Percentiles rank a stretch among this genome's conserved stretches.
These are phyloP conservation scores for Diplodia scrobiculata DNA, from an alignment of 2,329 filamentous ascomycete species.

Conservation along the genomic window DNA sequence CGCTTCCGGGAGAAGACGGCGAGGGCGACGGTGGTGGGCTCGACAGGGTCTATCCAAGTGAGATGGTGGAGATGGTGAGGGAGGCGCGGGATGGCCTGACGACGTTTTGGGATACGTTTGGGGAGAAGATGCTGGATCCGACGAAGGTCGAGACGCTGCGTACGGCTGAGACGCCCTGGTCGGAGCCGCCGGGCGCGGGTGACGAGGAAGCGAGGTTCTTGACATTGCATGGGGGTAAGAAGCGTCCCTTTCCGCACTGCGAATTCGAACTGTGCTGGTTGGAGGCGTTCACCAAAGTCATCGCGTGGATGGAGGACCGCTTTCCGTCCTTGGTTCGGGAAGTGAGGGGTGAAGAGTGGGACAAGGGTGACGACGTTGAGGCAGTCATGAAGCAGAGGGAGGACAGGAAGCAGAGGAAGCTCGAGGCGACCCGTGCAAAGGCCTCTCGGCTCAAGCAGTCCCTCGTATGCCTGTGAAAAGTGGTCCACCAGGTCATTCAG, in stretches of 20 bases:
- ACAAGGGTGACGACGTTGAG: background rate
- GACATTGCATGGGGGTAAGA: background rate
- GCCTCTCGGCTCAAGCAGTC: too few relatives aligned
- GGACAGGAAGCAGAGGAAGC: background rate
- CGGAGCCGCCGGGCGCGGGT: background rate
- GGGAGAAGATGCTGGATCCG: background rate
- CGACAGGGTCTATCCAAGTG: background rate
- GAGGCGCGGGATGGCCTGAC: background rate
- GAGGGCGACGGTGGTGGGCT: background rate
- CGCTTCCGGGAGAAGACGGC: background rate
- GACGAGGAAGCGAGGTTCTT: background rate
- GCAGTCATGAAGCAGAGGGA: background rate
- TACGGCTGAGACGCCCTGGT: background rate
- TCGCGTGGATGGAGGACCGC: constrained; percentile 3
- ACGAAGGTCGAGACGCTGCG: background rate
- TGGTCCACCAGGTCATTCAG: background rate
- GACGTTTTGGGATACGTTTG: background rate
- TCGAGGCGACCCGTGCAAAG: too few relatives aligned
- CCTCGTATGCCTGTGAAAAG: too few relatives aligned
- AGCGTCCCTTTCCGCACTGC: background rate
- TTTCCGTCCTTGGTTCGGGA: background rate
- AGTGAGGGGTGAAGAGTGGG: background rate
- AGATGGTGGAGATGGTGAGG: background rate
- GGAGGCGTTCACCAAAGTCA: background rate
- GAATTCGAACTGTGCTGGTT: background rate